Base-by-base conservation (phyloP, 2,329 filamentous ascomycete genomes). In the Sordariomycetes sp. region DNA sequence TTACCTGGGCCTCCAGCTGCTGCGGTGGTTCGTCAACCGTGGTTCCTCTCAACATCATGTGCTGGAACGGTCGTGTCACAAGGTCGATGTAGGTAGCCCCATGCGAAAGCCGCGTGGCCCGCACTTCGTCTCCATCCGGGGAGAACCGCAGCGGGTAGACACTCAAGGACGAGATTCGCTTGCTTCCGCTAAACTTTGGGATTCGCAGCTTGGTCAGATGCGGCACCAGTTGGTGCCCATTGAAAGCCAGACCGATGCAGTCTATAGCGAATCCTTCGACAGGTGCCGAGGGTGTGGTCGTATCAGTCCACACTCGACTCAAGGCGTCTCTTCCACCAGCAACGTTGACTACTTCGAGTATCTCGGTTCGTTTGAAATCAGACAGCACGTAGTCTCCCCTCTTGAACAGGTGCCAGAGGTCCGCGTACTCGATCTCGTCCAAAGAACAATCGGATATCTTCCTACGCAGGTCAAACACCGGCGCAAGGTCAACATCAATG, bases 391-490 rank as follows among this genome's bases (percentile, higher is more conserved):
- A 16, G 11, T 62, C 62, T 0, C 59, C 61, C 11, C 53, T 24
- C 2, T 58, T 10, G 43, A 62, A 63, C 1, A 62, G 52, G 51
- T 63, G 62, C 61, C 62, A 62, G 14, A 63, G 53, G 28, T 63
- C 62, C 2, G 37, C 52, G 16, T 60, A 63, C 34, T 57, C 56
- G 22, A 63, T 61, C 11, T 58, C 60, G 1, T 25, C 48, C 1
- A 55, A 54, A 16, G 56, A 60, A 10, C 61, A 61, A 3, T 62
- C 48, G 10, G 24, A 20, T 24, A 63, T 58, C 2, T 5, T 3
- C 51, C 53, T 18, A 3, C 62, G 58, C 3, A 63, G 34, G 4
- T 59, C 35, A n/a, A 60, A 59, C 3, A 57, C 60, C 1, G 60
- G 51, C 24, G 55, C 51, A 1, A 63, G 54, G 24, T 62, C 59